Percentiles rank a stretch among this genome's conserved stretches.
Conservation (phyloP, 352 stramenopile species). For the Globisporangium apiculatum region DNA sequence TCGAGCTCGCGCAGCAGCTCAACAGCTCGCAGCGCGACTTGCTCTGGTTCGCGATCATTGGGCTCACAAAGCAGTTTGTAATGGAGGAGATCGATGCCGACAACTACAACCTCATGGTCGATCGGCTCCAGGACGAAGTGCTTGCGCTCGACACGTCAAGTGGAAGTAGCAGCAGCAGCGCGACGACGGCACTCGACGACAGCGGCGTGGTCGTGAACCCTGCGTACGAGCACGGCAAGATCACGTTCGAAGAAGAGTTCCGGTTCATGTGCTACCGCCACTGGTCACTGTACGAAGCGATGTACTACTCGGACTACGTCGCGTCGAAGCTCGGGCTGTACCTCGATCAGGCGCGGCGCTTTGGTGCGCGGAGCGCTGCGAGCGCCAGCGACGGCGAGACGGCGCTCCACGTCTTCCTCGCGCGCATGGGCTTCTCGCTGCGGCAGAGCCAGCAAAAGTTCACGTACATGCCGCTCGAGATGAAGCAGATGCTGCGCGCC, state of each 20-base stretch:
- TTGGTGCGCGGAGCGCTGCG: constrained; percentile 51
- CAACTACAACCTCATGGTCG: constrained; percentile 89
- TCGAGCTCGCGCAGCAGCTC: constrained; percentile 75
- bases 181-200: constrained; percentile 20
- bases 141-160: constrained; percentile 50
- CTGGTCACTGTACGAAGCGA: constrained; percentile 92
- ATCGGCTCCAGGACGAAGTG: constrained; percentile 89
- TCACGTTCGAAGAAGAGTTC: constrained; percentile 90
- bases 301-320: constrained; percentile 96
- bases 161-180: neutral
- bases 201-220: constrained; percentile 26
- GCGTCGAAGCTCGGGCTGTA: constrained; percentile 84
- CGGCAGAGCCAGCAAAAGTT: constrained; percentile 94
- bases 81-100: constrained; percentile 89
- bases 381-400: constrained; percentile 47
- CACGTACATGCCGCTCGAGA: constrained; percentile 92
- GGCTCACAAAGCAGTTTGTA: constrained; percentile 94
- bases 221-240: constrained; percentile 73
- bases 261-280: constrained; percentile 96
- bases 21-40: constrained; percentile 86
- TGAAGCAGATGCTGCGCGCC: constrained; percentile 90
- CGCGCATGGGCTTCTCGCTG: constrained; percentile 96
- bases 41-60: constrained; percentile 97
- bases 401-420: constrained; percentile 90
- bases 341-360: constrained; percentile 49